phyloP scores from a whole-genome alignment of 805 yeast species.

The Torulaspora gathmanii region DNA sequence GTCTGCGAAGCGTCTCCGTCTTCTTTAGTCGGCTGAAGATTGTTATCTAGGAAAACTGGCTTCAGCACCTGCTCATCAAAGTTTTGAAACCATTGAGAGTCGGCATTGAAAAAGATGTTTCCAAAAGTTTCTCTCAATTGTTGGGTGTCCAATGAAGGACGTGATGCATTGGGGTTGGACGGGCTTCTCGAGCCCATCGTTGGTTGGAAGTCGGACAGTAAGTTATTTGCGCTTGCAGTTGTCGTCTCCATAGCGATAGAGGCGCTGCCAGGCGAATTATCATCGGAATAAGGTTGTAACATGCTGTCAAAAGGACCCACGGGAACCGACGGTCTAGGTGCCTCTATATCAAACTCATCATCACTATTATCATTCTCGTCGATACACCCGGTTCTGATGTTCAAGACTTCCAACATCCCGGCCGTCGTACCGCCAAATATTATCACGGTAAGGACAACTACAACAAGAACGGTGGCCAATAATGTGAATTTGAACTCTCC shows the following conservation, averaged over 20 bases:
- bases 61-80: conserved; percentile 92
- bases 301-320: conserved; percentile 11
- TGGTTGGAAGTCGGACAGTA: conserved; percentile 11
- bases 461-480: conserved; percentile 92
- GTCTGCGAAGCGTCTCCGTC: conserved; percentile 7
- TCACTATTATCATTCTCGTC: conserved; percentile 75
- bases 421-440: conserved; percentile 98
- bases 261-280: conserved; percentile 15
- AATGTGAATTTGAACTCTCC: conserved; percentile 88
- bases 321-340: conserved; percentile 38
- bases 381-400: conserved; percentile 85
- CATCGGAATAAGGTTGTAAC: conserved; percentile 31
- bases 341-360: conserved; percentile 93
- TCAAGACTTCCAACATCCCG: conserved; percentile 91
- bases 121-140: conserved; percentile 21
- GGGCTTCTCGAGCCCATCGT: conserved; percentile 4
- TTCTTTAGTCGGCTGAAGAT: conserved; percentile 10
- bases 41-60: conserved; percentile 76
- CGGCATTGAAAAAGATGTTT: conserved; percentile 29
- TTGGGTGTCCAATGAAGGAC: conserved; percentile 18
- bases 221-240: neutral
- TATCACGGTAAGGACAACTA: conserved; percentile 92
- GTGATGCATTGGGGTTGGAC: conserved; percentile 4
- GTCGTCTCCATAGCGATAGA: conserved; percentile 5
- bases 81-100: conserved; percentile 82